Conservation (phyloP, 805 yeast species). For the Clavispora asparagi region DNA sequence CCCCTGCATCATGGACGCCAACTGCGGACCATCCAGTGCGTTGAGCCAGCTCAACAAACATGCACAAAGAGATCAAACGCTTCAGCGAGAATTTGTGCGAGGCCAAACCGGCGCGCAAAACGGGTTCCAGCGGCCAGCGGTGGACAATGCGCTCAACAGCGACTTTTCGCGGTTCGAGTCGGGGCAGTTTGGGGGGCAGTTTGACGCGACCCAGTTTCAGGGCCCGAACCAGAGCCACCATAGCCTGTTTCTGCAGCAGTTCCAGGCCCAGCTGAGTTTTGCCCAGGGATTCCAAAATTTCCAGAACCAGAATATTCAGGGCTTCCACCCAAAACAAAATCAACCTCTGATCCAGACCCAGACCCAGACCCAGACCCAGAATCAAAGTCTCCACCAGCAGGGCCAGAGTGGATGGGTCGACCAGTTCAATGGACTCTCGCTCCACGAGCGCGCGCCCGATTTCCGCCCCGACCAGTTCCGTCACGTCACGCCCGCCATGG, state of each 20-base stretch:
- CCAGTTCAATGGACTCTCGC: constrained; percentile 6
- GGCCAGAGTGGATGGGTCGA: constrained; percentile 1
- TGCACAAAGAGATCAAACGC: constrained; percentile 36
- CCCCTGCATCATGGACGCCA: constrained; percentile 26
- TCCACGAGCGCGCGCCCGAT: constrained; percentile 17
- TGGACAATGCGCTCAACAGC: constrained; percentile 1
- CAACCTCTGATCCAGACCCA: too few species aligned
- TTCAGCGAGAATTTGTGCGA: constrained; percentile 27
- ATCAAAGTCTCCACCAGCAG: constrained; percentile 2
- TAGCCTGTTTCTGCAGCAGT: not conserved
- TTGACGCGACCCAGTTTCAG: constrained; percentile 2
- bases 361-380: not conserved
- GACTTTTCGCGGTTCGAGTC: not conserved
- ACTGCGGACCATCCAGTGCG: constrained; percentile 45
- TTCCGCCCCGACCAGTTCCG: constrained; percentile 12
- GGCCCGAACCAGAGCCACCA: not conserved
- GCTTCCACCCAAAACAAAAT: too few species aligned
- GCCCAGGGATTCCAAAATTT: not conserved
- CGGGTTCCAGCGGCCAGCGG: constrained; percentile 11
- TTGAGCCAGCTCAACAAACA: constrained; percentile 37
- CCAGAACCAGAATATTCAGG: constrained; percentile 5
- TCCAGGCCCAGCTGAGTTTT: not conserved
- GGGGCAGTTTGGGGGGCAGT: constrained; percentile 19
- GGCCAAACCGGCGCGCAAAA: constrained; percentile 1
- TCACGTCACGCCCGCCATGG: not conserved